Conservation (phyloP, 2,329 filamentous ascomycete genomes). For the Lithohypha guttulata region DNA sequence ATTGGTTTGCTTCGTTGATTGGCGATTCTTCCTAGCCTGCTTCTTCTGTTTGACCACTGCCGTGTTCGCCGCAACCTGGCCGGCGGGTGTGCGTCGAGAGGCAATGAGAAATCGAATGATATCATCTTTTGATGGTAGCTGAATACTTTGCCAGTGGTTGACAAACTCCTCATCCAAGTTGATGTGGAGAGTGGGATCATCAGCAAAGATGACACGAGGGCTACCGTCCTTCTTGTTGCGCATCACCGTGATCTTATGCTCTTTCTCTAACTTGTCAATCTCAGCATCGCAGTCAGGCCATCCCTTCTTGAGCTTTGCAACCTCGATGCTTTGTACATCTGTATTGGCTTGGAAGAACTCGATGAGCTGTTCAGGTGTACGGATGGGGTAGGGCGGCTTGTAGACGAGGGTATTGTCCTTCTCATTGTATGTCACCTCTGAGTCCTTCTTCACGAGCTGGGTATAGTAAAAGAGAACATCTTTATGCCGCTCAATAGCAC, state of each 20-base stretch:
- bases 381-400: constrained; percentile 73
- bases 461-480: constrained; percentile 18
- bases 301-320: constrained; percentile 90
- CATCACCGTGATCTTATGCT: constrained; percentile 72
- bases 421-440: constrained; percentile 1
- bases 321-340: constrained; percentile 67
- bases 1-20: constrained; percentile 70
- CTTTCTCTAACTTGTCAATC: constrained; percentile 64
- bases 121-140: constrained; percentile 51
- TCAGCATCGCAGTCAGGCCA: constrained; percentile 76
- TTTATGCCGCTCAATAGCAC: constrained; percentile 12
- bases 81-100: constrained; percentile 66
- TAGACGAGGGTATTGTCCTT: constrained; percentile 61
- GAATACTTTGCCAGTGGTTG: constrained; percentile 72
- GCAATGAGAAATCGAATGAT: constrained; percentile 61
- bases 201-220: constrained; percentile 76
- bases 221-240: constrained; percentile 87
- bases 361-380: constrained; percentile 64
- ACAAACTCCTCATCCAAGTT: constrained; percentile 73
- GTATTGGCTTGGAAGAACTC: constrained; percentile 69
- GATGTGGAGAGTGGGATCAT: constrained; percentile 68
- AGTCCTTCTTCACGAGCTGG: not conserved
- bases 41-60: constrained; percentile 51
- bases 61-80: constrained; percentile 55
- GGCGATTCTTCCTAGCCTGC: constrained; percentile 48